phyloP scores from a whole-genome alignment of 2,329 filamentous ascomycete species.

The Alternaria triticina region DNA sequence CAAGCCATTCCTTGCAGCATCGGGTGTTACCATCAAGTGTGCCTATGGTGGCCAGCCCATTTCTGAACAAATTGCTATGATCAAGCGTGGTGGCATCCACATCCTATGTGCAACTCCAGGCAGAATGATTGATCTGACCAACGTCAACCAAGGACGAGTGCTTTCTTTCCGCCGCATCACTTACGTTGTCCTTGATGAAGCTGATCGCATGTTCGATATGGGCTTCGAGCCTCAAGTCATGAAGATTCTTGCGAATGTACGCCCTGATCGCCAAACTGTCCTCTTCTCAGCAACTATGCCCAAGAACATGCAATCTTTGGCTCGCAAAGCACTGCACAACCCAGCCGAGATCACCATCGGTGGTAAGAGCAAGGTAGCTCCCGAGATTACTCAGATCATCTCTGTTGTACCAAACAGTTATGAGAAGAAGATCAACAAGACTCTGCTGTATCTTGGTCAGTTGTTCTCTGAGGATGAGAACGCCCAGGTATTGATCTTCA shows the following conservation, averaged over 20 bases:
- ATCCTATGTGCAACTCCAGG: slow-evolving; percentile 89
- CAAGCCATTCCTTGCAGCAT: slow-evolving; percentile 89
- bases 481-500: slow-evolving; percentile 86
- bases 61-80: slow-evolving; percentile 94
- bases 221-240: slow-evolving; percentile 98
- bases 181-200: slow-evolving; percentile 95
- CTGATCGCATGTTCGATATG: slow-evolving; percentile 99
- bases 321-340: slow-evolving; percentile 83
- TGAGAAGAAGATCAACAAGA: slow-evolving; percentile 84
- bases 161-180: slow-evolving; percentile 89
- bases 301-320: slow-evolving; percentile 86
- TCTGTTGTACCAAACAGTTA: slow-evolving; percentile 63
- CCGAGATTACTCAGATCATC: slow-evolving; percentile 86
- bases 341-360: slow-evolving; percentile 93
- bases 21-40: slow-evolving; percentile 85
- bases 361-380: slow-evolving; percentile 73
- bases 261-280: slow-evolving; percentile 91
- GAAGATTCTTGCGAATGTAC: slow-evolving; percentile 91
- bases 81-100: slow-evolving; percentile 94
- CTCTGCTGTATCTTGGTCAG: slow-evolving; percentile 86
- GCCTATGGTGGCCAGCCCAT: slow-evolving; percentile 95
- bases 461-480: slow-evolving; percentile 88
- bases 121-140: slow-evolving; percentile 92
- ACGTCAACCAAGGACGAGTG: slow-evolving; percentile 91
- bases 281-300: slow-evolving; percentile 98